Percentiles rank a stretch among this genome's conserved stretches.
These are phyloP conservation scores for Clausena lansium DNA, from an alignment of 345 rosid species.

Conservation along the genomic window DNA sequence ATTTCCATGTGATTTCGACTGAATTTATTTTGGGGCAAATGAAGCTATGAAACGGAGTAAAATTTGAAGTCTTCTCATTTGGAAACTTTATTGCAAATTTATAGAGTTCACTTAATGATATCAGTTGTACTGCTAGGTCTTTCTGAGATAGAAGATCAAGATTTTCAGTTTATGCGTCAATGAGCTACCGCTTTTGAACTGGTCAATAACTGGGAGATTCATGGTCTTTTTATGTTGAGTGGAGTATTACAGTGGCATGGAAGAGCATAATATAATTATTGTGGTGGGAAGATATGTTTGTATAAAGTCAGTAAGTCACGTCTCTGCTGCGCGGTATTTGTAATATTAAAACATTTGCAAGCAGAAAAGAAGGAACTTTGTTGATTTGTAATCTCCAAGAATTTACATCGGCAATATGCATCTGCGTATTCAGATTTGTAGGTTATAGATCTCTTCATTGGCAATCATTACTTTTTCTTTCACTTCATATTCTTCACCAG, in stretches of 20 bases:
- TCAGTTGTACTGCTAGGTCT: not conserved
- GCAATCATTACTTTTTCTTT: not conserved
- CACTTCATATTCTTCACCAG: not conserved
- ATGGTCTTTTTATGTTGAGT: not conserved
- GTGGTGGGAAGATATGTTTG: not conserved
- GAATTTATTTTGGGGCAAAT: not conserved
- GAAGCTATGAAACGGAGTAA: not conserved
- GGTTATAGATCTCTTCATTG: not conserved
- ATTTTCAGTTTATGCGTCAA: not conserved
- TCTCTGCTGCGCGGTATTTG: not conserved
- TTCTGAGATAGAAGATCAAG: not conserved
- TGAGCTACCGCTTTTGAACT: not conserved
- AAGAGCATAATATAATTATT: not conserved
- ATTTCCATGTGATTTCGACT: not conserved
- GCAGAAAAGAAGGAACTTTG: not conserved
- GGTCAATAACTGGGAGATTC: not conserved
- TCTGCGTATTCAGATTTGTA: not conserved
- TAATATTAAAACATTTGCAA: not conserved
- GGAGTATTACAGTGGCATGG: not conserved
- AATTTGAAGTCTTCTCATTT: not conserved
- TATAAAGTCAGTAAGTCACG: no score
- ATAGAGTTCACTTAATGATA: not conserved
- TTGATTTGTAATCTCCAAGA: not conserved
- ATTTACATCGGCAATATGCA: not conserved
- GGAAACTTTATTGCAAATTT: not conserved